Conservation (phyloP, 306 rosid genomes). For the Alnus glutinosa region DNA sequence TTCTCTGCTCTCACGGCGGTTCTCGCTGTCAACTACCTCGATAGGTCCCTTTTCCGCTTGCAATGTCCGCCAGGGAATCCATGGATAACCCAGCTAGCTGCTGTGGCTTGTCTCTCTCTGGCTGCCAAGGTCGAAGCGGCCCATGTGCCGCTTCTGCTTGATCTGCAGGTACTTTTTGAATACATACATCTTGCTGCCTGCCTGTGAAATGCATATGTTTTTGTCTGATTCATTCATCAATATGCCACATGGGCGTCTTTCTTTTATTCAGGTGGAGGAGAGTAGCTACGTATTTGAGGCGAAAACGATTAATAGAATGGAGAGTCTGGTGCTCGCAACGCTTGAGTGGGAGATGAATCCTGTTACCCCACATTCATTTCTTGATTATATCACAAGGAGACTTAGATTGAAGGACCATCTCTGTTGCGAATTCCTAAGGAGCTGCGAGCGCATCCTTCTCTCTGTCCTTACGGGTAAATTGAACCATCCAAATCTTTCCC, state of each 20-base stretch:
- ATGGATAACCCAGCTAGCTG: conserved; percentile 84
- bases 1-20: conserved; percentile 74
- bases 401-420: conserved; percentile 66
- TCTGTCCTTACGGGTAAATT: conserved; percentile 55
- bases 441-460: conserved; percentile 59
- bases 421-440: conserved; percentile 58
- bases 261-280: conserved; percentile 62
- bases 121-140: conserved; percentile 94
- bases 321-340: conserved; percentile 81
- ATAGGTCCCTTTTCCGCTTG: conserved; percentile 58
- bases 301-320: conserved; percentile 74
- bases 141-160: conserved; percentile 73
- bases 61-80: conserved; percentile 61
- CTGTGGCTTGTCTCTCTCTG: conserved; percentile 79
- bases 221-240: background rate
- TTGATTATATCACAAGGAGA: conserved; percentile 68
- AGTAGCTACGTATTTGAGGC: conserved; percentile 67
- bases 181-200: background rate
- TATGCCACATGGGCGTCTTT: background rate
- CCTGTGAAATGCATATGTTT: background rate
- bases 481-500: background rate
- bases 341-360: conserved; percentile 94
- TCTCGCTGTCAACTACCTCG: conserved; percentile 79
- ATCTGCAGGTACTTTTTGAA: conserved; percentile 53
- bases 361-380: conserved; percentile 68